phyloP scores from a whole-genome alignment of 176 grass and related monocot species.

The Oryza australiensis region DNA sequence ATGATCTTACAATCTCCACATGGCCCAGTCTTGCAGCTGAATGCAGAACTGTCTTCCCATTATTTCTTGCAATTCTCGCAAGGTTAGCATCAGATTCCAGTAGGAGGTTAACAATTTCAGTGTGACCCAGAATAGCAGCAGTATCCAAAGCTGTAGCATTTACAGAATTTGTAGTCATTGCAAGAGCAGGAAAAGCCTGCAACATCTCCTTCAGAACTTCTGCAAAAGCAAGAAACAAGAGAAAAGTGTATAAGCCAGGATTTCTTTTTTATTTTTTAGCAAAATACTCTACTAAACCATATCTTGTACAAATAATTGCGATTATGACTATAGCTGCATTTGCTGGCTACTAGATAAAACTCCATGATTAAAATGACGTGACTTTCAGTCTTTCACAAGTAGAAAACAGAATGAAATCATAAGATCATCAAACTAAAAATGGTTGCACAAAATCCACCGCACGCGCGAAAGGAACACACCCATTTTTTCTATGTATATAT shows the following conservation, averaged over 20 bases:
- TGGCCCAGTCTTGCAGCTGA: conserved; percentile 90
- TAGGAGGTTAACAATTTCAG: conserved; percentile 79
- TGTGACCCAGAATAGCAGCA: conserved; percentile 71
- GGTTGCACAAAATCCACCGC: not conserved
- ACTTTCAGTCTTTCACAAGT: not conserved
- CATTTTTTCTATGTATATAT: not conserved
- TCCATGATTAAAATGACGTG: not conserved
- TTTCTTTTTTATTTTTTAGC: not conserved
- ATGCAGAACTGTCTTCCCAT: conserved; percentile 85
- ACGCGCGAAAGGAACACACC: conserved; percentile 2
- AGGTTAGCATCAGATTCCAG: conserved; percentile 88
- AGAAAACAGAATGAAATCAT: conserved; percentile 18
- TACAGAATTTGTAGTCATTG: conserved; percentile 86
- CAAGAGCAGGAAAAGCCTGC: conserved; percentile 67
- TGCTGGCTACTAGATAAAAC: not conserved
- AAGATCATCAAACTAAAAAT: not conserved
- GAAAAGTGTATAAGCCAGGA: not conserved
- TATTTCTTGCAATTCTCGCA: conserved; percentile 78
- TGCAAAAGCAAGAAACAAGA: conserved; percentile 39
- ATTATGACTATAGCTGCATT: not conserved
- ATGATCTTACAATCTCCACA: conserved; percentile 71
- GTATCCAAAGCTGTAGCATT: conserved; percentile 92
- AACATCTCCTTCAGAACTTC: conserved; percentile 84
- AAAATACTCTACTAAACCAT: not conserved
- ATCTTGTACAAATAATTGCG: not conserved